A percentile compares a stretch with the other conserved stretches of the same genome.
Conservation (phyloP, 805 yeast species). For the Metschnikowia santaceciliae region DNA sequence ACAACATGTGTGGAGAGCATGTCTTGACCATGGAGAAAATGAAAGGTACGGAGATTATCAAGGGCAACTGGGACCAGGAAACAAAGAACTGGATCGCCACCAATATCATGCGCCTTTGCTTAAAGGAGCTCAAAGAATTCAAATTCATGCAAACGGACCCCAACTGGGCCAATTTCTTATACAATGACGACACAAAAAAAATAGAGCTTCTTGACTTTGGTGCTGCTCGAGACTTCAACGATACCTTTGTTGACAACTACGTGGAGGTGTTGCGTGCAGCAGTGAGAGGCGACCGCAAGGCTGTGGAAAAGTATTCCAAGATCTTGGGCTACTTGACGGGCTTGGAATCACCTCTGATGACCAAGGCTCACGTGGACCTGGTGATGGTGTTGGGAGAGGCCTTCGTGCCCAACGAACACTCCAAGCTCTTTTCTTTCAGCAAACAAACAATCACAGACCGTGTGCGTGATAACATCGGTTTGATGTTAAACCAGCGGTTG, state of each 20-base stretch:
- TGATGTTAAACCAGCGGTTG: conserved; percentile 87
- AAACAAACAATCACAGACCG: conserved; percentile 91
- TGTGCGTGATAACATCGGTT: conserved; percentile 78
- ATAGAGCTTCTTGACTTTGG: conserved; percentile 93
- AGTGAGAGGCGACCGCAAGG: conserved; percentile 58
- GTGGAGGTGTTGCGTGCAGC: conserved; percentile 72
- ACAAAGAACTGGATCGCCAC: conserved; percentile 79
- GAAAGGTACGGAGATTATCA: conserved; percentile 78
- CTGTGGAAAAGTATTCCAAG: conserved; percentile 60
- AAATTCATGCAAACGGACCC: conserved; percentile 98
- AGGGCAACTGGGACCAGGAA: conserved; percentile 70
- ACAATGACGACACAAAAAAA: conserved; percentile 63
- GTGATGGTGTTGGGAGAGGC: conserved; percentile 92
- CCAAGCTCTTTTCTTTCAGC: conserved; percentile 62
- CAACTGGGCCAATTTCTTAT: conserved; percentile 96
- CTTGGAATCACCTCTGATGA: conserved; percentile 80
- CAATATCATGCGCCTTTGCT: conserved; percentile 79
- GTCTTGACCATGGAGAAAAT: conserved; percentile 87
- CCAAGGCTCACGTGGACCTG: conserved; percentile 88
- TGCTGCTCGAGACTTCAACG: conserved; percentile 78
- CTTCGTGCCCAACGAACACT: conserved; percentile 55
- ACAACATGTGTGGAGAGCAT: conserved; percentile 72
- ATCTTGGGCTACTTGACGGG: conserved; percentile 90
- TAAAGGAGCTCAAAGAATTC: conserved; percentile 79
- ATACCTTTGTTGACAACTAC: conserved; percentile 65